Evolutionary conservation across 164 flowering plant species (phyloP), one percentile per base, ranked within the genome.

Genomic region (Platanus orientalis): DNA sequence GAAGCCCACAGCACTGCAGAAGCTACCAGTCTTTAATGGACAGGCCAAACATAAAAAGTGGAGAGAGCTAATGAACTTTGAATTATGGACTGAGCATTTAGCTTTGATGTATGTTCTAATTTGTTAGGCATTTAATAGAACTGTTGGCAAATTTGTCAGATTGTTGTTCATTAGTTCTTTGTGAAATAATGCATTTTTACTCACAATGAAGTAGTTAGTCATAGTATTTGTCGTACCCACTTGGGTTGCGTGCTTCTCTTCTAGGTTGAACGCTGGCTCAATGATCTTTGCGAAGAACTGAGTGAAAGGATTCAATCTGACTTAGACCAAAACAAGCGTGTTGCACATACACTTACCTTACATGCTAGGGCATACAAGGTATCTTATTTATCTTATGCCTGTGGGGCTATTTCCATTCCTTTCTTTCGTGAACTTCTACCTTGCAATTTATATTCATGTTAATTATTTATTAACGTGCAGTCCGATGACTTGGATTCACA

Each of bases 221-320:
- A 32, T 54, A 16, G 24, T 47, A 14, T 29, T 32, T 58, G 1
- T 57, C 49, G 7, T 17, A 39, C 36, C 36, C 40, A 39, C 30
- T 44, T 54, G 53, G 23, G 40, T 63, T 40, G 19, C 24, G 30
- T 63, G 44, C 52, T 59, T 24, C 61, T 71, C 39, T 32, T 67
- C 27, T 68, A 90, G 98, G 95, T 94, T 65, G 76, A 85, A 48
- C 77, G 83, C 57, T 94, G 98, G 97, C 87, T 94, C 23, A 84
- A 83, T 76, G 86, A 83, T 62, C 94, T 94, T 2, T 89, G 84
- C 78, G 96, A 87, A 70, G 98, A 94, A 67, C 78, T 94, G 42
- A 81, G 76, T 75, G 98, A 94, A 65, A 89, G 98, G 23, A 81
- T 94, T 45, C 74, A 72, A 61, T 71, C 72, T 54, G 98, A 94